phyloP scores from a whole-genome alignment of 2,329 filamentous ascomycete genomes.

The Aspergillus fumigatus region DNA sequence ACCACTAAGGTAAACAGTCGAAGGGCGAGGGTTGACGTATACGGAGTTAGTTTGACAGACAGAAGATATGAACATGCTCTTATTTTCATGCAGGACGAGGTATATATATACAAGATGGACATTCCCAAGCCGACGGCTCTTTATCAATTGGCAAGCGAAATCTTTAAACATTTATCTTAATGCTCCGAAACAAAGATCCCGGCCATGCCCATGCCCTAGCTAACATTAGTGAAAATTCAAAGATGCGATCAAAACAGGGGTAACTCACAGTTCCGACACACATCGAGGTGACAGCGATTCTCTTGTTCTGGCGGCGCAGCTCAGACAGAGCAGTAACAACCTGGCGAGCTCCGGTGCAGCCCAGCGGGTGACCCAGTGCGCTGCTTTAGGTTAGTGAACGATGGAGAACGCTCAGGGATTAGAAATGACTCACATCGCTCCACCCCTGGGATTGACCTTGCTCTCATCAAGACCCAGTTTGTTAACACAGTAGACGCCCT shows the following conservation, averaged over 20 bases:
- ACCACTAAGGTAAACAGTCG: background rate
- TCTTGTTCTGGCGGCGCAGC: constrained; percentile 71
- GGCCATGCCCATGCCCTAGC: constrained; percentile 66
- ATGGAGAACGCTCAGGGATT: background rate
- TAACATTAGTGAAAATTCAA: constrained; percentile 1
- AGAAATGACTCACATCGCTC: constrained; percentile 58
- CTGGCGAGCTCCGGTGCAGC: constrained; percentile 85
- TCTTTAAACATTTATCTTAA: constrained; percentile 10
- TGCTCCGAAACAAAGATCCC: constrained; percentile 91
- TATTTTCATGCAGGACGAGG: background rate
- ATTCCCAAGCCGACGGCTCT: background rate
- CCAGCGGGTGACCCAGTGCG: constrained; percentile 87
- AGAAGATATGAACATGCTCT: background rate
- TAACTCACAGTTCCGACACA: constrained; percentile 78
- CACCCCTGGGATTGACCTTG: constrained; percentile 94
- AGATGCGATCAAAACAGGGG: background rate
- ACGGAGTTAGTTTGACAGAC: background rate
- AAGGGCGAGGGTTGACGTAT: background rate
- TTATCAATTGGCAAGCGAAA: background rate
- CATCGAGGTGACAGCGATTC: constrained; percentile 86
- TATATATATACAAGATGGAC: background rate
- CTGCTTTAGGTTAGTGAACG: constrained; percentile 17
- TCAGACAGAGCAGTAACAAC: constrained; percentile 85
- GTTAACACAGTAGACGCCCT: constrained; percentile 85
- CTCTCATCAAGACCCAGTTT: constrained; percentile 72